phyloP scores from a whole-genome alignment of 192 early-diverging fungal species.

The Mortierella alpina region DNA sequence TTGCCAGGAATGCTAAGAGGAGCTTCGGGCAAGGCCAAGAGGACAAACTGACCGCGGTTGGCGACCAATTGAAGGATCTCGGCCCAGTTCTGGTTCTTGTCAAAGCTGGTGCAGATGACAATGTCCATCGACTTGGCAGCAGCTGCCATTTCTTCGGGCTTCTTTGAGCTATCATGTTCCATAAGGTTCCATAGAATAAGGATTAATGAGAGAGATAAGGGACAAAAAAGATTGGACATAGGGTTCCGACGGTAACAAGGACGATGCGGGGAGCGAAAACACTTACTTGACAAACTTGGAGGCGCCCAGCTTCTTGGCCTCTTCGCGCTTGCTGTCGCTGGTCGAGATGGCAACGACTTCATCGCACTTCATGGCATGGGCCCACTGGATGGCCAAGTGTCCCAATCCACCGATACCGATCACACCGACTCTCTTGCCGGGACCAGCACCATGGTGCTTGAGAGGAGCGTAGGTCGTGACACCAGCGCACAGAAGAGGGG shows the following conservation, averaged over 20 bases:
- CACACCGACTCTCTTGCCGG: conserved; percentile 66
- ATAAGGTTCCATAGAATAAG: not conserved
- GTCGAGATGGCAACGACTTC: conserved; percentile 70
- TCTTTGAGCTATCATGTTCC: conserved; percentile 24
- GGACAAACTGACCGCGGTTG: conserved; percentile 68
- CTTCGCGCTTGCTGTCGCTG: conserved; percentile 62
- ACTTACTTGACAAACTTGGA: conserved; percentile 58
- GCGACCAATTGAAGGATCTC: conserved; percentile 62
- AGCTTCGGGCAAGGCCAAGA: conserved; percentile 74
- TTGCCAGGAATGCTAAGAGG: conserved; percentile 55
- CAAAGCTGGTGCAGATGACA: conserved; percentile 49
- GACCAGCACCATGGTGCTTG: conserved; percentile 57
- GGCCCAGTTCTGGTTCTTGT: conserved; percentile 57
- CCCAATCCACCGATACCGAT: conserved; percentile 79
- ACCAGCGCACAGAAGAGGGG: conserved; percentile 89
- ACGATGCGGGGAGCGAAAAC: not conserved
- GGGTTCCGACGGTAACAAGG: not conserved
- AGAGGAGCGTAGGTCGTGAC: conserved; percentile 78
- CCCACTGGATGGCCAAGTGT: conserved; percentile 77
- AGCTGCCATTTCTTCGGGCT: conserved; percentile 30
- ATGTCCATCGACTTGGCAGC: conserved; percentile 43
- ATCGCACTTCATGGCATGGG: conserved; percentile 62
- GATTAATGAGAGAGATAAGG: not conserved
- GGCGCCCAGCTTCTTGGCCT: conserved; percentile 70
- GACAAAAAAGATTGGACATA: not conserved